Evolutionary conservation across 2,329 filamentous ascomycete species (phyloP), one percentile per base, ranked within the genome.

Genomic region (Seiridium cupressi): DNA sequence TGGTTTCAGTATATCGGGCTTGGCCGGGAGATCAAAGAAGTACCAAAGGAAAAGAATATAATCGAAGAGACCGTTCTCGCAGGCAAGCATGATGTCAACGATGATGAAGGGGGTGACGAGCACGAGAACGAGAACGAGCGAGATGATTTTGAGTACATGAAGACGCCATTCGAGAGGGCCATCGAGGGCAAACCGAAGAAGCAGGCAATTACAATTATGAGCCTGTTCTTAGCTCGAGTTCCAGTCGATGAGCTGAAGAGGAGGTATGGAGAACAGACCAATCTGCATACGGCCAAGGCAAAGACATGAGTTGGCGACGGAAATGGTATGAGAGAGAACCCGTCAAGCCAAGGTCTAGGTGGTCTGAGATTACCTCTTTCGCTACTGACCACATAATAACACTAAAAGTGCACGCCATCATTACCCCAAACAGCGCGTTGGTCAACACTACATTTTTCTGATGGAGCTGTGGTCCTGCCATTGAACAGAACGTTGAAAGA

Each of bases 1-100:
- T 86, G 81, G 79, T 84, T 75, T 61, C 84, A 85, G 70, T 87
- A 85, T 71, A 87, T 87, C 62, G 76, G 81, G 57, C 72, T 86
- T 10, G 84, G 83, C 66, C 79, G 83, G 62, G 73, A 80, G 34
- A 64, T 72, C 8, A 73, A 69, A 60, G 63, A 71, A 57, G 65
- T 44, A 49, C 48, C 62, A 44, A 65, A 62, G 26, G 65, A 76
- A 13, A 69, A 73, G 13, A 74, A 73, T 2, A 61, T 77, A 13
- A 68, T 82, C 32, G 75, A 81, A 64, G 76, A 80, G 62, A 79
- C 79, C 55, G 68, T 80, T 62, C 66, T 84, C 59, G 64, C 59
- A 65, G 11, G 48, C 44, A 13, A 7, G 44, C 18, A 31, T 13
- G 65, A 18, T 18, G 32, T 62, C 3, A 70, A 76, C 7, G 75